phyloP scores from a whole-genome alignment of 768 basidiomycete species.

The Hebeloma cylindrosporum region DNA sequence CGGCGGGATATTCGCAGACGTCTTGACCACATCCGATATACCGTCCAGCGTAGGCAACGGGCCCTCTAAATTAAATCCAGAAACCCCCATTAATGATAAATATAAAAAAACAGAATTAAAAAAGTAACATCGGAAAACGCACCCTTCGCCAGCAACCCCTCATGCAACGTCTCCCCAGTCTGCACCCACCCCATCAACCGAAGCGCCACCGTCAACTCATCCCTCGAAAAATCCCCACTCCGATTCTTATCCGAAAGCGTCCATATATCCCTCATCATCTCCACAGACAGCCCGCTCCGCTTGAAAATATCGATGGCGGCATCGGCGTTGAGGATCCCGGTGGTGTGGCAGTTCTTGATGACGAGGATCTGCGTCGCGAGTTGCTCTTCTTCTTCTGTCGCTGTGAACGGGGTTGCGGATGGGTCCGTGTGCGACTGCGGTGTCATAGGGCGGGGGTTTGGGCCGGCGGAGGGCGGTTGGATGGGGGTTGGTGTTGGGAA shows the following conservation, averaged over 20 bases:
- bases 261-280: slow-evolving; percentile 63
- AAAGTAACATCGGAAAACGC: slow-evolving; percentile 21
- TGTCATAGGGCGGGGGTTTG: too few species aligned
- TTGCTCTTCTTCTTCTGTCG: slow-evolving; percentile 30
- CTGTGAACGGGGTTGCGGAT: slow-evolving; percentile 3
- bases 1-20: slow-evolving; percentile 1
- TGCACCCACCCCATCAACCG: slow-evolving; percentile 69
- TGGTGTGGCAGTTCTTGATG: slow-evolving; percentile 23
- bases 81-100: neutral
- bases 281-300: slow-evolving; percentile 51
- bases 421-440: neutral
- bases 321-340: slow-evolving; percentile 33
- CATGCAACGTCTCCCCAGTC: slow-evolving; percentile 42
- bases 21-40: slow-evolving; percentile 21
- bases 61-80: slow-evolving; percentile 42
- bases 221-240: slow-evolving; percentile 52
- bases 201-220: slow-evolving; percentile 57
- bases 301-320: slow-evolving; percentile 59
- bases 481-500: too few species aligned
- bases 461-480: too few species aligned
- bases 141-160: slow-evolving; percentile 47
- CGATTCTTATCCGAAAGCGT: slow-evolving; percentile 59
- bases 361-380: slow-evolving; percentile 30
- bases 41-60: slow-evolving; percentile 44
- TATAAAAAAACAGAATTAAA: neutral